Conservation (phyloP, 2,329 filamentous ascomycete genomes). For the Ceratocystis variospora region DNA sequence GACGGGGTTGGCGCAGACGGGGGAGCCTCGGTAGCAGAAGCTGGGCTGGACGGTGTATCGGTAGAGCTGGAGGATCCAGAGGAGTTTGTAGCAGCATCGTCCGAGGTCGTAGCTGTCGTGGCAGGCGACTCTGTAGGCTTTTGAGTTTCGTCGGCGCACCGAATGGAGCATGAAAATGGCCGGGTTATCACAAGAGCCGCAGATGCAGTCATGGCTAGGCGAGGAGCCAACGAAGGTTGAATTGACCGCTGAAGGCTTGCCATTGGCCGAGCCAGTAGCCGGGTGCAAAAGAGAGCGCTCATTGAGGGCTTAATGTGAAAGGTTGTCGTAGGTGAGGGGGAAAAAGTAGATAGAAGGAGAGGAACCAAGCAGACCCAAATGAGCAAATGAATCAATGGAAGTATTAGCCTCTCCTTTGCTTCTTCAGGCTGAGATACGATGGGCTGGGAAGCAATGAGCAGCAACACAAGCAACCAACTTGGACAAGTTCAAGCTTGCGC, state of each 20-base stretch:
- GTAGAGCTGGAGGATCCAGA: neutral
- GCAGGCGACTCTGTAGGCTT: neutral
- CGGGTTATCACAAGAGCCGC: slow-evolving; percentile 15
- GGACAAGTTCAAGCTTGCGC: slow-evolving; percentile 4
- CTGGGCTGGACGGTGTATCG: neutral
- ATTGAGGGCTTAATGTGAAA: slow-evolving; percentile 8
- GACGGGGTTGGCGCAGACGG: neutral
- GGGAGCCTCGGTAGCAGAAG: neutral
- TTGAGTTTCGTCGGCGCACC: slow-evolving; percentile 16
- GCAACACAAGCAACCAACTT: neutral
- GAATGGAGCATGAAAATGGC: slow-evolving; percentile 21
- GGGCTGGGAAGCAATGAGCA: neutral
- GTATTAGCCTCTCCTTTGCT: neutral
- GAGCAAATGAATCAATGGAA: neutral
- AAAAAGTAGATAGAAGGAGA: neutral
- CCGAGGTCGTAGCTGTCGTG: neutral
- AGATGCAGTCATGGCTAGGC: slow-evolving; percentile 4
- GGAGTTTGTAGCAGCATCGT: neutral
- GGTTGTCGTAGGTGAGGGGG: neutral
- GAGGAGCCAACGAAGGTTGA: neutral
- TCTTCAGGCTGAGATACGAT: neutral
- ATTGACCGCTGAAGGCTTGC: slow-evolving; percentile 7
- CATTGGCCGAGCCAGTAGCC: slow-evolving; percentile 15
- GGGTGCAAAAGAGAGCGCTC: slow-evolving; percentile 18
- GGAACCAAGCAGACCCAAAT: neutral